Evolutionary conservation across 352 stramenopile genomes (phyloP), one percentile per base, ranked within the genome.

Genomic region (Phytophthora capsici): DNA sequence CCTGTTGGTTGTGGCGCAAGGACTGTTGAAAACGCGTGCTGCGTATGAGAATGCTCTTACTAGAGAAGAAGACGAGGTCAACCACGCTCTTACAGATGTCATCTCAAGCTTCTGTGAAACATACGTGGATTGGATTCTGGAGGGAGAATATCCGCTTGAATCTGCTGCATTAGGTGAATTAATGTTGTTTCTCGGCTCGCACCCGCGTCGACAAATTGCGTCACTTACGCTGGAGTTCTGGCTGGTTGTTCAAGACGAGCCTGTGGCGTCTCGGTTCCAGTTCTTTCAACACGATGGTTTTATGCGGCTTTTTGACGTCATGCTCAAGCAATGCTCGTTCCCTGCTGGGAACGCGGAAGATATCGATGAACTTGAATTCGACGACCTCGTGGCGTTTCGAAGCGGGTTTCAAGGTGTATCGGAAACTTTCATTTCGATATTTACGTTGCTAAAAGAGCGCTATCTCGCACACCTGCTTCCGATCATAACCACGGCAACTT

Each of bases 221-320:
- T 89, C 80, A 12, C 69, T 92, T 26, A 89, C 84, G 19, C 69
- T 92, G 2, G 84, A 92, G 54, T 92, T 92, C 53, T 92, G 84
- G 84, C 53, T 89, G 4, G 50, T 90, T 1, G 77, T 89, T 37
- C 79, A 89, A 40, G 84, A 90, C n/a, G 78, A 86, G 36, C 78
- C 81, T n/a, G 81, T 92, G 5, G 70, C 66, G 10, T 77, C 78
- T 30, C 81, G 84, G 8, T 57, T 76, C 41, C 41, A 57, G 1
- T 92, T 84, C 65, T 90, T 80, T 63, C 75, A 84, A 60, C 70
- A 69, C 16, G 75, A 88, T 28, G 80, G 79, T 1, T 92, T 86
- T 44, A 40, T 77, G 20, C 75, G 70, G 16, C 71, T 92, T 26
- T 77, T 89, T 55, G 69, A 86, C 20, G 76, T 89, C 22, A 60